Base-by-base conservation (phyloP, 2,329 filamentous ascomycete species). In the Falciphora oryzae region DNA sequence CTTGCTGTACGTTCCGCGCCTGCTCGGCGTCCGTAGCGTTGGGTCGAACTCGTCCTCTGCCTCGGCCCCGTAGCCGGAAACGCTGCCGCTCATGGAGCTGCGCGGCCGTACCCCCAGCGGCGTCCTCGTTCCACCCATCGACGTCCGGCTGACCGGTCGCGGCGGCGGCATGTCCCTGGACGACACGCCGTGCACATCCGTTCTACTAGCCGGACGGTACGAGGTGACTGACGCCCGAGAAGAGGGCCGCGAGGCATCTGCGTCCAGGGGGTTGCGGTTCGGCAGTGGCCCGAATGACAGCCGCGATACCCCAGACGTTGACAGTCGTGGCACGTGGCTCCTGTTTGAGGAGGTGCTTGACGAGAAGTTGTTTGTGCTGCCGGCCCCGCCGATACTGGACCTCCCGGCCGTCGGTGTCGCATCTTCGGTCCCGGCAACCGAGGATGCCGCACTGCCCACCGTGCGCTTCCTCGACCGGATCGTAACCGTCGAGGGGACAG, bases 401-500 rank as follows among this genome's bases (percentile, higher is more conserved):
- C 50, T 56, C 44, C 28, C 72, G 69, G 79, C 76, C n/a, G 79
- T 78, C 1, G 82, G 81, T 0, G 81, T 82, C 5, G 78, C 75
- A 4, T 85, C 84, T 64, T 85, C 84, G 60, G 79, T 80, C n/a
- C 76, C 75, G 35, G 78, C 68, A 3, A 77, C 73, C 6, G 81
- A 81, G 25, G 83, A 84, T 27, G 81, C 75, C 13, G 80, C 75
- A 18, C 83, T 86, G 63, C 85, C 88, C 22, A 82, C 79, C 11
- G 84, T 84, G 65, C 90, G 87, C 77, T 92, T 91, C 68, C 85
- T 85, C 71, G 86, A 88, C 63, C 92, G 87, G 73, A 89, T 81
- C 35, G 86, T 88, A 70, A 88, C 80, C 62, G 83, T 83, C 4
- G 85, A 78, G 59, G 86, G 85, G 61, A 87, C 75, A 63, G 71